Evolutionary conservation across 176 grass and related monocot genomes (phyloP).

Genomic region (Phyllostachys edulis): DNA sequence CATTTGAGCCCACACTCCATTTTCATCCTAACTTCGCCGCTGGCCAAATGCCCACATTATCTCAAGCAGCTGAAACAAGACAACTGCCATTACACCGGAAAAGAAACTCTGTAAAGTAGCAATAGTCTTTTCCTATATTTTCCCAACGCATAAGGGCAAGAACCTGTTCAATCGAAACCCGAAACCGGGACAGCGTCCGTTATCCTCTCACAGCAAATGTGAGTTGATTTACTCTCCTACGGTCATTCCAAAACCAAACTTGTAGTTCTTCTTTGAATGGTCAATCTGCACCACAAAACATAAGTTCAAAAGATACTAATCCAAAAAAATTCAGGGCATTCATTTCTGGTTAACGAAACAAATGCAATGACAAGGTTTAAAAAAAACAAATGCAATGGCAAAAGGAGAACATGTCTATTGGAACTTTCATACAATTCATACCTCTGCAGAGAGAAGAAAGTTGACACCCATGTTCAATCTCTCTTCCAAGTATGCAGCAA

Average conservation of each 20-base stretch:
- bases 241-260: constrained; percentile 97
- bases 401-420: neutral
- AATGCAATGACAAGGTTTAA: neutral
- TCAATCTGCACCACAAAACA: constrained; percentile 68
- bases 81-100: constrained; percentile 19
- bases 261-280: constrained; percentile 97
- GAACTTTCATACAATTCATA: constrained; percentile 17
- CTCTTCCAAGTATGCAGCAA: constrained; percentile 81
- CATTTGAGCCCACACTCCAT: no score
- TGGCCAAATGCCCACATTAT: constrained; percentile 40
- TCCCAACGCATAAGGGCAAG: neutral
- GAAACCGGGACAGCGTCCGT: constrained; percentile 30
- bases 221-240: constrained; percentile 70
- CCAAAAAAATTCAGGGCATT: neutral
- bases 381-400: neutral
- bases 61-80: constrained; percentile 29
- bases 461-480: constrained; percentile 98
- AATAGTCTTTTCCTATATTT: constrained; percentile 22
- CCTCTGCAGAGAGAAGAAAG: constrained; percentile 96
- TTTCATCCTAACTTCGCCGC: no score
- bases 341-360: neutral
- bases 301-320: constrained; percentile 15
- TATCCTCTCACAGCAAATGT: constrained; percentile 19
- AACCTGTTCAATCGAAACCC: constrained; percentile 26
- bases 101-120: constrained; percentile 22